A percentile compares a stretch with the other conserved stretches of the same genome.
Evolutionary conservation across 2,329 filamentous ascomycete genomes (phyloP).

Genomic region (Truncatella angustata): DNA sequence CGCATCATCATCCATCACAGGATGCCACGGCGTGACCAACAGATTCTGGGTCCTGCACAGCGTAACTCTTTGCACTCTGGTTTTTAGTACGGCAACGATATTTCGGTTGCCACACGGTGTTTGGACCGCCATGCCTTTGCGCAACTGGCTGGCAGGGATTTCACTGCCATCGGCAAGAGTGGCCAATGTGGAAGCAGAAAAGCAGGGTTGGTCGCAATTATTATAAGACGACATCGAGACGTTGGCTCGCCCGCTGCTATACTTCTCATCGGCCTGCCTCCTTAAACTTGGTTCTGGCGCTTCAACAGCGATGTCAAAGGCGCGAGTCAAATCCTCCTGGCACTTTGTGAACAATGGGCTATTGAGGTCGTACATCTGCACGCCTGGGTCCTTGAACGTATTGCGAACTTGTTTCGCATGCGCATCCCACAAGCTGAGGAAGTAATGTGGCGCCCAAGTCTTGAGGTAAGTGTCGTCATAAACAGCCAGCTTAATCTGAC

Average conservation of each 20-base stretch:
- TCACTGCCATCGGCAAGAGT: conserved; percentile 38
- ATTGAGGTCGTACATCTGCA: conserved; percentile 49
- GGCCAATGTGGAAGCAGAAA: conserved; percentile 48
- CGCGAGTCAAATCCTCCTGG: conserved; percentile 45
- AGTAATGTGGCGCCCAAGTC: conserved; percentile 58
- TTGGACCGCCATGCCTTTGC: conserved; percentile 42
- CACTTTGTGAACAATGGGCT: conserved; percentile 53
- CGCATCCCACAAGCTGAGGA: conserved; percentile 54
- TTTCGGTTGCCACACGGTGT: conserved; percentile 49
- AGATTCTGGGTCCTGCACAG: conserved; percentile 48
- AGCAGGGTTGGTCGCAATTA: conserved; percentile 43
- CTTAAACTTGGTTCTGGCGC: conserved; percentile 35
- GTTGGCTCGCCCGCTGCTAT: background rate
- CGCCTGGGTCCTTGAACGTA: conserved; percentile 60
- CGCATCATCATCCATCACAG: conserved; percentile 40
- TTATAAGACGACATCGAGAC: conserved; percentile 45
- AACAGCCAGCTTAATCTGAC: conserved; percentile 51
- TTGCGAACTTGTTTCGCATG: conserved; percentile 59
- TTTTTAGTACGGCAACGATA: conserved; percentile 52
- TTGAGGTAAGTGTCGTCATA: conserved; percentile 34
- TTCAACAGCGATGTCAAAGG: conserved; percentile 44
- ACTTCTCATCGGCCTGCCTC: conserved; percentile 8
- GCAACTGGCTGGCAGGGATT: conserved; percentile 42
- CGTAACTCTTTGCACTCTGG: conserved; percentile 34
- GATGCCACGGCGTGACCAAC: conserved; percentile 60